These are phyloP conservation scores for Heracleum sosnowskyi DNA, from an alignment of 129 eudicot genomes.

Conservation along the genomic window DNA sequence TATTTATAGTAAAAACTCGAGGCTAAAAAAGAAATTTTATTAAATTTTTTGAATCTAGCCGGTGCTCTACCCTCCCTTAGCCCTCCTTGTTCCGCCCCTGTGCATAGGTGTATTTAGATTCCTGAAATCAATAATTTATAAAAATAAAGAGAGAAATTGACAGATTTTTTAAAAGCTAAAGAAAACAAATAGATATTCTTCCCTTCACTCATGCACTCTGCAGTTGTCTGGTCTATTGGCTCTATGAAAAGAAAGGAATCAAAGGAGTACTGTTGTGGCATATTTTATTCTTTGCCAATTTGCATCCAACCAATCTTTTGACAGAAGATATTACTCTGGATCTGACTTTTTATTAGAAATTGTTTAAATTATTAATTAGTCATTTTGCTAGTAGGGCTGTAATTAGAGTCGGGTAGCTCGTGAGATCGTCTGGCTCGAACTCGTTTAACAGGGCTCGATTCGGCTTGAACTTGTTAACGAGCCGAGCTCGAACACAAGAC, in stretches of 20 bases:
- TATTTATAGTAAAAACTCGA: too few relatives aligned
- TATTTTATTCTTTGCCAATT: neutral
- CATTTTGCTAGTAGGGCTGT: too few relatives aligned
- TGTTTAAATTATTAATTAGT: neutral
- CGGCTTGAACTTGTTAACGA: too few relatives aligned
- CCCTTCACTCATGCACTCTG: neutral
- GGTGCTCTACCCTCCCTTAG: too few relatives aligned
- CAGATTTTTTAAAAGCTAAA: neutral
- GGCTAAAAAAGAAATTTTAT: too few relatives aligned
- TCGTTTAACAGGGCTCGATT: too few relatives aligned
- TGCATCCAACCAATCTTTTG: neutral
- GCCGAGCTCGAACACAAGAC: too few relatives aligned
- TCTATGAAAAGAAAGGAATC: neutral
- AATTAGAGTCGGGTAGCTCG: too few relatives aligned
- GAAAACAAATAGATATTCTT: slow-evolving; percentile 3
- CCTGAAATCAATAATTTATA: neutral
- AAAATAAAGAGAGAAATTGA: neutral
- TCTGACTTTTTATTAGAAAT: neutral
- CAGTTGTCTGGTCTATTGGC: slow-evolving; percentile 9
- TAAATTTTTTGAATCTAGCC: too few relatives aligned
- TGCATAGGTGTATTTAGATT: neutral
- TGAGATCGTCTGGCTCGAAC: too few relatives aligned
- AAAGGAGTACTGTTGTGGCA: neutral
- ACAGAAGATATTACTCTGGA: neutral
- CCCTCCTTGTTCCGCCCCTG: too few relatives aligned